Evolutionary conservation across 495 filamentous ascomycete genomes (phyloP), one percentile per base, ranked within the genome.

Genomic region (Neurospora sp.): DNA sequence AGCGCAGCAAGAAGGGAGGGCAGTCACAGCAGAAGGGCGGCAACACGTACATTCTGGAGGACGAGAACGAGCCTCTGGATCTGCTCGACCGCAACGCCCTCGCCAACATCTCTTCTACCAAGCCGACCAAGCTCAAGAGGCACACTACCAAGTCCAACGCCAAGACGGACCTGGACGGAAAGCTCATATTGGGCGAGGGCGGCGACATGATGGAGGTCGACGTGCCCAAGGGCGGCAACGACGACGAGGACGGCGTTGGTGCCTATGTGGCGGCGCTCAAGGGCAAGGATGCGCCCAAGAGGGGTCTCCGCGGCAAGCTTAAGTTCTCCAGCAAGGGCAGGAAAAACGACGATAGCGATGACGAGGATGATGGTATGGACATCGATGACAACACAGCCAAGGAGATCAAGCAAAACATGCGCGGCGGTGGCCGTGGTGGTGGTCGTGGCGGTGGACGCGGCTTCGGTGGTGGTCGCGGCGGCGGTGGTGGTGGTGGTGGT

Each of bases 181-280:
- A 95, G 82, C 88, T 99, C 5, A 84, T 98, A 48, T 84, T 99
- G 31, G 90, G 90, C 46, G 84, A 88, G 39, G 86, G 86, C 4
- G 83, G 85, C 53, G 82, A 85, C 44, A 83, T 83, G 14, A 88
- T 88, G 53, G 89, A 83, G 16, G 90, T 90, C 81, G 89, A 88
- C 81, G 82, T 88, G 42, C 92, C 91, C 77, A 81, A 82, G 5
- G 79, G 82, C 16, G 80, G 82, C 35, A 84, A 76, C 27, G 83
- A 82, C 71, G 82, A 81, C 68, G 89, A 88, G 73, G 87, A 83
- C 35, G 92, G 93, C 18, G 90, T 98, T 22, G 92, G 93, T 75
- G 96, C 96, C 39, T 99, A 98, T 80, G 93, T 99, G 16, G 89
- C 92, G 44, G 96, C 96, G 27, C 90, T 99, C 42, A 90, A 89